Evolutionary conservation across 495 filamentous ascomycete genomes (phyloP).

Genomic region (Chaetomium tenue): DNA sequence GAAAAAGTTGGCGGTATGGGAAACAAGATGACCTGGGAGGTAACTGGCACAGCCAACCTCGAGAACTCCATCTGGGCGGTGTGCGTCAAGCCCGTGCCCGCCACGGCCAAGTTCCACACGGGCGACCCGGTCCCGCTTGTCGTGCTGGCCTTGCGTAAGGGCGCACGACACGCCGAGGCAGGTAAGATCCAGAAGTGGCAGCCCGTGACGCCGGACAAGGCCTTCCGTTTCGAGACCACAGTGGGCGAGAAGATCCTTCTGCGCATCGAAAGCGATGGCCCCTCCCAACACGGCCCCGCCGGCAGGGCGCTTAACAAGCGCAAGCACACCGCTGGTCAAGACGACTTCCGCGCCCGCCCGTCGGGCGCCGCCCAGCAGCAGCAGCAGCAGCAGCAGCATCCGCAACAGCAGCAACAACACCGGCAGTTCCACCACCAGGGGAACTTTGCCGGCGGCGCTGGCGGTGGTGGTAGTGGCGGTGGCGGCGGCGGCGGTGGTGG

Average conservation of each 20-base stretch:
- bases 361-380: background rate
- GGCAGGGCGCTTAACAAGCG: constrained; percentile 45
- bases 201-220: constrained; percentile 63
- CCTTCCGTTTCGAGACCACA: constrained; percentile 68
- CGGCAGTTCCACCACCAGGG: constrained; percentile 28
- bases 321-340: constrained; percentile 53
- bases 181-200: constrained; percentile 83
- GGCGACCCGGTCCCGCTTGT: constrained; percentile 72
- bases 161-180: constrained; percentile 74
- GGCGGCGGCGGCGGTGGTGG: constrained; percentile 5
- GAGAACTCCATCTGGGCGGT: constrained; percentile 88
- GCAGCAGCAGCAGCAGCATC: background rate
- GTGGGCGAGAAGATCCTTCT: constrained; percentile 85
- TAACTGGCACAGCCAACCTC: constrained; percentile 68
- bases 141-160: constrained; percentile 69
- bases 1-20: constrained; percentile 84
- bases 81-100: constrained; percentile 67
- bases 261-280: constrained; percentile 67
- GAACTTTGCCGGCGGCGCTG: constrained; percentile 6
- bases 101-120: constrained; percentile 63
- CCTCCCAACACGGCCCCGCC: constrained; percentile 43
- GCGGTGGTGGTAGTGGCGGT: background rate
- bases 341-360: constrained; percentile 37
- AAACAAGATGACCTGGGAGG: constrained; percentile 75
- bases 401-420: constrained; percentile 18